A percentile compares a stretch with the other conserved stretches of the same genome.
These are phyloP conservation scores for Candida anglica DNA, from an alignment of 805 yeast genomes.

Conservation along the genomic window DNA sequence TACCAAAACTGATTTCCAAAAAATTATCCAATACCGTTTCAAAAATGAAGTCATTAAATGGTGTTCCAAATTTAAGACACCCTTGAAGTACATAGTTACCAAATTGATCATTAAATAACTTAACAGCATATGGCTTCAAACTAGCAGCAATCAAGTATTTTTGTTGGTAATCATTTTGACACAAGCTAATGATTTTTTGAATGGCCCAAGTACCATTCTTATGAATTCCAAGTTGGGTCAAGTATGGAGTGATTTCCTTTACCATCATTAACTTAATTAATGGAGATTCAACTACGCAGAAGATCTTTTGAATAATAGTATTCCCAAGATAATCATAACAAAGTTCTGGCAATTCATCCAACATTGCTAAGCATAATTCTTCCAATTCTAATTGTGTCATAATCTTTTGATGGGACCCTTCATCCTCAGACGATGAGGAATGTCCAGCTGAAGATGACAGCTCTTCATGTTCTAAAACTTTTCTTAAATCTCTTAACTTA, in stretches of 20 bases:
- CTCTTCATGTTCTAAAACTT: slow-evolving; percentile 32
- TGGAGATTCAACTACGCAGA: slow-evolving; percentile 61
- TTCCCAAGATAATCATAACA: slow-evolving; percentile 93
- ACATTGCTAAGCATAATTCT: slow-evolving; percentile 76
- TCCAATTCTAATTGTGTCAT: slow-evolving; percentile 63
- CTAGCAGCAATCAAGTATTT: slow-evolving; percentile 63
- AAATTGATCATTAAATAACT: slow-evolving; percentile 89
- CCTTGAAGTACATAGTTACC: slow-evolving; percentile 97
- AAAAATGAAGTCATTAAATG: slow-evolving; percentile 85
- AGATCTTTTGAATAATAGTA: slow-evolving; percentile 89
- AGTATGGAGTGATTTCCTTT: slow-evolving; percentile 67
- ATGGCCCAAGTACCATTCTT: slow-evolving; percentile 99
- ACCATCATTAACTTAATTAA: slow-evolving; percentile 78
- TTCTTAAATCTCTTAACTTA: slow-evolving; percentile 79
- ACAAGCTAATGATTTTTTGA: slow-evolving; percentile 80
- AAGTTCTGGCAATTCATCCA: slow-evolving; percentile 84
- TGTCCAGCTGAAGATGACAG: slow-evolving; percentile 1
- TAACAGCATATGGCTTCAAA: slow-evolving; percentile 76
- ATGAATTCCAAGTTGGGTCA: slow-evolving; percentile 91
- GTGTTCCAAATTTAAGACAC: slow-evolving; percentile 83
- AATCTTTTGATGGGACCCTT: slow-evolving; percentile 5
- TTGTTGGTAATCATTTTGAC: slow-evolving; percentile 47
- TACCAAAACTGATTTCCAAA: slow-evolving; percentile 75
- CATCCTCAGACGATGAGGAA: slow-evolving; percentile 6
- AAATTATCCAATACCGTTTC: slow-evolving; percentile 78